A percentile compares a stretch with the other conserved stretches of the same genome.
These are phyloP conservation scores for Catharanthus roseus DNA, from an alignment of 257 asterid species.

Conservation along the genomic window DNA sequence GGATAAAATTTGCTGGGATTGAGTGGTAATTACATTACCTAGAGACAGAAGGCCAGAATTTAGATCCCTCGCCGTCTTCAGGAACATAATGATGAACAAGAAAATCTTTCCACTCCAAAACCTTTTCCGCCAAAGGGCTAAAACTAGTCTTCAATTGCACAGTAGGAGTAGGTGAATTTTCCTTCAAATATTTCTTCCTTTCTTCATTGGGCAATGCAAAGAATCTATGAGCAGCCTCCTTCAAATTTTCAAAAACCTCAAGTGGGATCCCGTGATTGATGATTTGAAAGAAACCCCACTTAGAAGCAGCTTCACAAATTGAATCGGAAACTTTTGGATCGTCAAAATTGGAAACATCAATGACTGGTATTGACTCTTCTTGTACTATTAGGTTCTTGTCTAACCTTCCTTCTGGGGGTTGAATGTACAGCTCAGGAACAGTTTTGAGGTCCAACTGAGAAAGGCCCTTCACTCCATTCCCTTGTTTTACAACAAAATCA, in stretches of 20 bases:
- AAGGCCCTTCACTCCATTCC: constrained; percentile 50
- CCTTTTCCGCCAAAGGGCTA: constrained; percentile 35
- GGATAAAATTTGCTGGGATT: background rate
- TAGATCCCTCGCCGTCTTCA: constrained; percentile 15
- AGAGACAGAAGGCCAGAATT: constrained; percentile 38
- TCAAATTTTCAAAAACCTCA: constrained; percentile 40
- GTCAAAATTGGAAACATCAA: constrained; percentile 37
- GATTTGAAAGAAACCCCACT: constrained; percentile 48
- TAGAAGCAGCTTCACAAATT: constrained; percentile 39
- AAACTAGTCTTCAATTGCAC: constrained; percentile 46
- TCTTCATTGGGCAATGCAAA: constrained; percentile 47
- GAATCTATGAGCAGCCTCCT: constrained; percentile 34
- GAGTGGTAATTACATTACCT: constrained; percentile 27
- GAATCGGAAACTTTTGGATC: constrained; percentile 26
- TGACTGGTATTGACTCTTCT: constrained; percentile 36
- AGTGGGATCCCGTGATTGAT: constrained; percentile 42
- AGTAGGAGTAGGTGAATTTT: constrained; percentile 36
- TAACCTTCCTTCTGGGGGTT: constrained; percentile 33
- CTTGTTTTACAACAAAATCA: constrained; percentile 33
- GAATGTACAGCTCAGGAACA: constrained; percentile 36
- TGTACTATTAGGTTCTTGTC: constrained; percentile 12
- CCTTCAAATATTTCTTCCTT: constrained; percentile 42
- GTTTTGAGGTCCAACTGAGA: constrained; percentile 26
- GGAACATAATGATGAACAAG: constrained; percentile 36
- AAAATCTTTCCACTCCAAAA: constrained; percentile 56